phyloP scores from a whole-genome alignment of 108 stramenopile species.

The Licmophora abbreviata region DNA sequence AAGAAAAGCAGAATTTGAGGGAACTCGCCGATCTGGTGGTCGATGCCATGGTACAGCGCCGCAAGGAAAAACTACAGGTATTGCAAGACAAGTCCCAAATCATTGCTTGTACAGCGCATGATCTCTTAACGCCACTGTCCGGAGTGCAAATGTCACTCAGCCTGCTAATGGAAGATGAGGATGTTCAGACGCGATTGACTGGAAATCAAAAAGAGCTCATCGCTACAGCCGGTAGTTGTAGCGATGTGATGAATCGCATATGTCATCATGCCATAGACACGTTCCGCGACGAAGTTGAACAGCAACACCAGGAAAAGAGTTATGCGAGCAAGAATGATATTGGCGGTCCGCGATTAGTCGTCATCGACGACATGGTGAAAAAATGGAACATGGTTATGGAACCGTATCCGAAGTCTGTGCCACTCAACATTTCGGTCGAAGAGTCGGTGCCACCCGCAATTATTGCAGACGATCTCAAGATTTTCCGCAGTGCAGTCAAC shows the following conservation, averaged over 20 bases:
- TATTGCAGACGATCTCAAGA: constrained; percentile 48
- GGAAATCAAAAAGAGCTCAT: constrained; percentile 47
- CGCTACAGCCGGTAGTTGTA: constrained; percentile 36
- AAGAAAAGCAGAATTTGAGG: constrained; percentile 54
- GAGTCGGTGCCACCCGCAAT: constrained; percentile 27
- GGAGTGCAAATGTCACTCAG: constrained; percentile 57
- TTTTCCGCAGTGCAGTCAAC: constrained; percentile 64
- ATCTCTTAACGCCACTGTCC: constrained; percentile 71
- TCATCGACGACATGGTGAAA: constrained; percentile 31
- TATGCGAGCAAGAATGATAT: constrained; percentile 2
- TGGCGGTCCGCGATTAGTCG: constrained; percentile 16
- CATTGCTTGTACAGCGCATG: constrained; percentile 72
- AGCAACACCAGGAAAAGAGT: constrained; percentile 10
- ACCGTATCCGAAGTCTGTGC: constrained; percentile 52
- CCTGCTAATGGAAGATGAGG: constrained; percentile 44
- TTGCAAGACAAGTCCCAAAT: constrained; percentile 41
- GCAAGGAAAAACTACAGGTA: constrained; percentile 22
- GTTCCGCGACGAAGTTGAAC: constrained; percentile 30
- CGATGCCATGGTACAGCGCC: constrained; percentile 47
- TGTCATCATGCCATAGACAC: constrained; percentile 57
- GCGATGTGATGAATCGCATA: constrained; percentile 54
- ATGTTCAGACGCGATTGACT: constrained; percentile 23
- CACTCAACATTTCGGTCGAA: constrained; percentile 37
- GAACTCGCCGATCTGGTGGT: constrained; percentile 61
- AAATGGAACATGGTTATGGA: constrained; percentile 42